Base-by-base conservation (phyloP, 345 rosid species). In the Pugionium dolabratum region DNA sequence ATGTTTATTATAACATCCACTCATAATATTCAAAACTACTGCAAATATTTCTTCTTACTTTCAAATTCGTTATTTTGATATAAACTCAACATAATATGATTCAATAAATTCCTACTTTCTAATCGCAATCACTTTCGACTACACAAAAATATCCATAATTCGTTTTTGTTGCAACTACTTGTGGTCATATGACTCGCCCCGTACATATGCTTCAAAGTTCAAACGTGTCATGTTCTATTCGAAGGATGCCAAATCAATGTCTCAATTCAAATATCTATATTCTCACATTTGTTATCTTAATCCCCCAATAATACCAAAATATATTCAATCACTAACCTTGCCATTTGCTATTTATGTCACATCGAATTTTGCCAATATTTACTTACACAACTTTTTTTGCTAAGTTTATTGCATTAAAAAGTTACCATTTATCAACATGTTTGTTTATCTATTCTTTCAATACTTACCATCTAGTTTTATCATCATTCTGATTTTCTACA, bases 221-320 rank as follows among this genome's bases (percentile, higher is more conserved):
- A 30, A 67, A 57, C 65, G 72, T 68, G 72, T 68, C 65, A 68
- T 37, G 4, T 29, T 57, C 34, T 58, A 9, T 67, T 37, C 40
- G 8, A 32, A 36, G 7, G 39, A 5, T 56, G 7, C 29, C 32
- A 57, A 58, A 67, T 67, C 11, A 58, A 56, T 40, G 26, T 46
- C 56, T 56, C 56, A 11, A 25, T 54, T 65, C 35, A 53, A n/a
- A 33, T 34, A 44, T 10, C n/a, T n/a, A 28, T 54, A 35, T 4
- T n/a, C 55, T 45, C 26, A 56, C 64, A 67, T 27, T 45, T 67
- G 54, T 46, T 46, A 35, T 54, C 28, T 54, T 54, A 26, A 27
- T 27, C 54, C 30, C n/a, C 34, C 1, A 44, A 33, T 26, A 34
- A 44, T 10, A 54, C 45, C 62, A 44, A 36, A 8, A 9, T 18